Evolutionary conservation across 2,329 filamentous ascomycete genomes (phyloP), one percentile per base, ranked within the genome.

Genomic region (Penicillium vulpinum): DNA sequence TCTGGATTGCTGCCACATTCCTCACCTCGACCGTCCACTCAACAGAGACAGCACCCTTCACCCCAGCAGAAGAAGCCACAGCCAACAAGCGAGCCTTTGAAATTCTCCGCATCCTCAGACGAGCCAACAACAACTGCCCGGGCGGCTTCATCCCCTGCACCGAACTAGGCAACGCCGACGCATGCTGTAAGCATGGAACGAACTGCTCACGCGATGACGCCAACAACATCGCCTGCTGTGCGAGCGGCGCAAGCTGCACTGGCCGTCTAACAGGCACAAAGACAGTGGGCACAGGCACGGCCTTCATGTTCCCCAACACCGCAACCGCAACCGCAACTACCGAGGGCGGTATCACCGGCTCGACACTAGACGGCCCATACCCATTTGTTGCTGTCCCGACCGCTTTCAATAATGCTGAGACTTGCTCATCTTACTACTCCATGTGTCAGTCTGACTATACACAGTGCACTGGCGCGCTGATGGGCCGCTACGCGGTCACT

Each of bases 161-260:
- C 31, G 76, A 77, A 57, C 69, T 85, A 38, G 81, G 80, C 51
- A 80, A 81, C 5, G 72, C 81, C 2, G 77, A 77, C 38, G 77
- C 84, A 53, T 88, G 85, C 76, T 88, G 85, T 70, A 74, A 74
- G 33, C 71, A 74, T 39, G 77, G 75, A 47, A 79, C 82, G 22
- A 75, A 78, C 55, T 88, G 85, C 73, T 79, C 81, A 40, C 77
- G 79, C 49, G 85, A 88, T 70, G 71, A 73, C 39, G 81, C 78
- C 36, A 78, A 83, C 52, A 77, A 85, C 59, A 80, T 87, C 52
- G 85, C 84, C 24, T 88, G 85, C 76, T 88, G 85, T 72, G 84
- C 84, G 0, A 77, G 73, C 26, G 80, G 81, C 49, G 81, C 81
- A 15, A 79, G 75, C 28, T 88, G 85, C 66, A 86, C 84, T 0